Evolutionary conservation across 163 green algal species (phyloP).

Genomic region (Scenedesmus sp.): DNA sequence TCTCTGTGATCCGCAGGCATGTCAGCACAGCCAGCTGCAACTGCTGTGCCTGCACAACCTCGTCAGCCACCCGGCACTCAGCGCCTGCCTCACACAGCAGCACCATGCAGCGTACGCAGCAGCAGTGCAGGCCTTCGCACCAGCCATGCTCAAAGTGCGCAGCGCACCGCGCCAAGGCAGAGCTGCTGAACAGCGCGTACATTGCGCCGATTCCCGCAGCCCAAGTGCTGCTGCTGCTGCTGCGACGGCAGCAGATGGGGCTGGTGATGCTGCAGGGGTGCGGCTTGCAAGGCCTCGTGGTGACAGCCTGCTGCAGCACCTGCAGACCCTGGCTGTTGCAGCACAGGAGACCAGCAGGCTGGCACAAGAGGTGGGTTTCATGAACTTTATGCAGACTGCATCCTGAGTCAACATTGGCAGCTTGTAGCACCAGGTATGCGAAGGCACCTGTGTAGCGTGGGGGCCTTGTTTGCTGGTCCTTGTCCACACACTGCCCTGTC

Average conservation of each 20-base stretch:
- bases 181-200: background rate
- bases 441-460: too few species aligned
- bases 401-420: background rate
- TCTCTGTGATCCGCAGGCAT: background rate
- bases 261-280: background rate
- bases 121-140: slow-evolving; percentile 7
- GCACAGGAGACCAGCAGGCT: background rate
- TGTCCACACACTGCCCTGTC: too few species aligned
- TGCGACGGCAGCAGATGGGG: background rate
- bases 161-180: background rate
- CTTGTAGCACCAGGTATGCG: too few species aligned
- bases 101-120: slow-evolving; percentile 9
- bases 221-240: background rate
- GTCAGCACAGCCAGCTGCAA: background rate
- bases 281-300: background rate
- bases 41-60: slow-evolving; percentile 41
- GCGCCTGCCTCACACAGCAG: background rate
- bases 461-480: too few species aligned
- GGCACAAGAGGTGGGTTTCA: background rate
- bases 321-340: background rate
- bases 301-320: slow-evolving; percentile 8
- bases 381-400: background rate
- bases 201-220: too few species aligned
- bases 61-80: slow-evolving; percentile 25
- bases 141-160: slow-evolving; percentile 24